phyloP scores from a whole-genome alignment of 1,284 basidiomycete genomes.

The Heliocybe sulcata region DNA sequence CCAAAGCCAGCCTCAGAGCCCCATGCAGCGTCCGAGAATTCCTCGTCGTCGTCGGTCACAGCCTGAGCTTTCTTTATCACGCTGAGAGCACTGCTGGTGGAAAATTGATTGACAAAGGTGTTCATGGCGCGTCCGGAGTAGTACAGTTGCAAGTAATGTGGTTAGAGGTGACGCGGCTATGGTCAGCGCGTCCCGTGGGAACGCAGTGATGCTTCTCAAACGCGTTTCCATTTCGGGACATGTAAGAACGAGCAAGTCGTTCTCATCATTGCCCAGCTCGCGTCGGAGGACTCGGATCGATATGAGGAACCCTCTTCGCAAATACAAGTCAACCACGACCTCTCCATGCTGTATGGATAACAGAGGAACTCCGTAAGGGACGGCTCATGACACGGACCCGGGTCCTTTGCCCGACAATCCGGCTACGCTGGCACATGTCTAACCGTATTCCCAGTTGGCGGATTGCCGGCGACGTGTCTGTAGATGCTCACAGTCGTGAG shows the following conservation, averaged over 20 bases:
- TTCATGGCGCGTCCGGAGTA: slow-evolving; percentile 54
- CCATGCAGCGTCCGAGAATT: slow-evolving; percentile 64
- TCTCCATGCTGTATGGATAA: not conserved
- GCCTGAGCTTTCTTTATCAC: slow-evolving; percentile 46
- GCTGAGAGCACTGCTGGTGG: slow-evolving; percentile 40
- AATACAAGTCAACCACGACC: not conserved
- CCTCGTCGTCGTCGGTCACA: slow-evolving; percentile 50
- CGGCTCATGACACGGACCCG: not conserved
- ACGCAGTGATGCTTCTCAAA: not conserved
- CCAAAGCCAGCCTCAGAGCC: slow-evolving; percentile 79
- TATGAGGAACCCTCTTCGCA: not conserved
- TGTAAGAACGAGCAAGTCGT: not conserved
- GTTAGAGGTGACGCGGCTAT: slow-evolving; percentile 43
- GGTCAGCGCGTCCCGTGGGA: slow-evolving; percentile 1
- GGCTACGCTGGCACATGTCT: not conserved
- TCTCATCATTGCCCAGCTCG: not conserved
- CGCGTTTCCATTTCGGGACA: not conserved
- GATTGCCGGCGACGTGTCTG: no score
- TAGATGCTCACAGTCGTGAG: no score
- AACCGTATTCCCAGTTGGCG: no score
- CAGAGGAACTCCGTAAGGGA: not conserved
- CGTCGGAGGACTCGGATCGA: not conserved
- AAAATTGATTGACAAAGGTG: slow-evolving; percentile 61
- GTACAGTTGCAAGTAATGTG: slow-evolving; percentile 1
- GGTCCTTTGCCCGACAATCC: not conserved